Conservation (phyloP, 163 green algal species). For the Prototheca wickerhamii region DNA sequence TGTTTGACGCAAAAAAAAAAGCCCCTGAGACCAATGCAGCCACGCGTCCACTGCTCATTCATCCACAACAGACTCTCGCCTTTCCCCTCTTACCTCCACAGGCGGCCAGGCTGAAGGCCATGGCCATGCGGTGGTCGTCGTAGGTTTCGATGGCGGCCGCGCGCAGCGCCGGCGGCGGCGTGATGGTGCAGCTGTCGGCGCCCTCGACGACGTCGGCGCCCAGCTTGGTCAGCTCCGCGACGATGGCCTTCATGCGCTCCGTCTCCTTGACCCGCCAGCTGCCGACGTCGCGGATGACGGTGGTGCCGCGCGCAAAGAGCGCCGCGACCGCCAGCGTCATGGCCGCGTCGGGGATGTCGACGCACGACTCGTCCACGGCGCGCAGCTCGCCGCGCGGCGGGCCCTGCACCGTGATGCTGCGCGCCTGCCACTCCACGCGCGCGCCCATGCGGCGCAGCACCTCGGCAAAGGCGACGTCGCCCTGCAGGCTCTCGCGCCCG, state of each 20-base stretch:
- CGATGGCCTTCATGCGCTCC: constrained; percentile 94
- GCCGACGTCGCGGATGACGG: constrained; percentile 87
- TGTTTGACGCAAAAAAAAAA: neutral
- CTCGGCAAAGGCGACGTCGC: constrained; percentile 92
- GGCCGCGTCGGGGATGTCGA: constrained; percentile 96
- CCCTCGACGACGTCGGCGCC: constrained; percentile 81
- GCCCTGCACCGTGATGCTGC: constrained; percentile 88
- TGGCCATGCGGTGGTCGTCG: constrained; percentile 99
- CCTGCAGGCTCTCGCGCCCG: constrained; percentile 87
- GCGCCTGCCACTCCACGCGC: constrained; percentile 78
- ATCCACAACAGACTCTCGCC: no score
- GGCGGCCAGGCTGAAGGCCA: constrained; percentile 92
- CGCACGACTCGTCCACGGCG: constrained; percentile 92
- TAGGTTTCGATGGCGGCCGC: constrained; percentile 90
- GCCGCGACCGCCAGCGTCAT: constrained; percentile 97
- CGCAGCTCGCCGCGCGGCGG: constrained; percentile 56
- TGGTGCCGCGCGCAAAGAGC: constrained; percentile 82
- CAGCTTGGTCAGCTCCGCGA: constrained; percentile 84
- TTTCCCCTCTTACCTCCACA: constrained; percentile 47
- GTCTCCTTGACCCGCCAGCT: constrained; percentile 99
- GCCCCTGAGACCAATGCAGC: neutral
- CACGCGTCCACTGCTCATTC: no score
- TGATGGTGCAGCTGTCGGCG: constrained; percentile 93
- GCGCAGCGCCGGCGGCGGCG: constrained; percentile 30
- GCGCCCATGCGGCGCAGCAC: constrained; percentile 95